Conservation (phyloP, 139 green algal genomes). For the Raphidocelis subcapitata region DNA sequence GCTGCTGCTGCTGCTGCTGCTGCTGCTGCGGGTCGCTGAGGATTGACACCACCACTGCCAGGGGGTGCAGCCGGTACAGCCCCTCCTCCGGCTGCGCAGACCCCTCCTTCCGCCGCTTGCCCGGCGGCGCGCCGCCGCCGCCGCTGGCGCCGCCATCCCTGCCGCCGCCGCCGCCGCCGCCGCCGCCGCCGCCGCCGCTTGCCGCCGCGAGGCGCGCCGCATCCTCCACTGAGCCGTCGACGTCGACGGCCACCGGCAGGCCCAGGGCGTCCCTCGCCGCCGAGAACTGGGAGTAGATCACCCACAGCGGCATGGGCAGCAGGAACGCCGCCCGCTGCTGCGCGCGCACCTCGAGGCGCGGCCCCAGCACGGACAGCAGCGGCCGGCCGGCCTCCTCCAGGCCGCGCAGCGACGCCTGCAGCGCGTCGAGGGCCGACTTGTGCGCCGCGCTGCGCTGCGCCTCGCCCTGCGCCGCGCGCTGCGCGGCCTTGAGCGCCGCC, state of each 20-base stretch:
- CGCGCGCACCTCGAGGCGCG: not conserved
- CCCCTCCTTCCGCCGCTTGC: constrained; percentile 13
- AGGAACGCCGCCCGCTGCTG: constrained; percentile 15
- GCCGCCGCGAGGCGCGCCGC: not conserved
- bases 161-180: not conserved
- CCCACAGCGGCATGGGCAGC: constrained; percentile 24
- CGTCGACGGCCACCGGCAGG: constrained; percentile 2
- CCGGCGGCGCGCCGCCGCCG: not conserved
- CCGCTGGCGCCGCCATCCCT: not conserved
- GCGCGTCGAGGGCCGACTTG: constrained; percentile 2
- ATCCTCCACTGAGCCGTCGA: constrained; percentile 5
- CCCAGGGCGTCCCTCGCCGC: not conserved
- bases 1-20: too few relatives aligned
- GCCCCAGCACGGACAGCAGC: constrained; percentile 31
- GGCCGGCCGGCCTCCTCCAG: constrained; percentile 13
- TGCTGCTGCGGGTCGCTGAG: not conserved
- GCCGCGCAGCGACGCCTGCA: not conserved
- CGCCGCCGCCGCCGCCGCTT: not conserved
- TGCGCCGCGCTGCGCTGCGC: not conserved
- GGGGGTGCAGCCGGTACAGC: constrained; percentile 21
- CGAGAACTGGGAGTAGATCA: constrained; percentile 20
- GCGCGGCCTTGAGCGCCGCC: not conserved
- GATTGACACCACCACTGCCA: constrained; percentile 10
- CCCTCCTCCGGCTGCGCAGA: not conserved
- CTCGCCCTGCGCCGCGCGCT: not conserved